These are phyloP conservation scores for Moelleriella libera DNA, from an alignment of 2,329 filamentous ascomycete species.

Conservation along the genomic window DNA sequence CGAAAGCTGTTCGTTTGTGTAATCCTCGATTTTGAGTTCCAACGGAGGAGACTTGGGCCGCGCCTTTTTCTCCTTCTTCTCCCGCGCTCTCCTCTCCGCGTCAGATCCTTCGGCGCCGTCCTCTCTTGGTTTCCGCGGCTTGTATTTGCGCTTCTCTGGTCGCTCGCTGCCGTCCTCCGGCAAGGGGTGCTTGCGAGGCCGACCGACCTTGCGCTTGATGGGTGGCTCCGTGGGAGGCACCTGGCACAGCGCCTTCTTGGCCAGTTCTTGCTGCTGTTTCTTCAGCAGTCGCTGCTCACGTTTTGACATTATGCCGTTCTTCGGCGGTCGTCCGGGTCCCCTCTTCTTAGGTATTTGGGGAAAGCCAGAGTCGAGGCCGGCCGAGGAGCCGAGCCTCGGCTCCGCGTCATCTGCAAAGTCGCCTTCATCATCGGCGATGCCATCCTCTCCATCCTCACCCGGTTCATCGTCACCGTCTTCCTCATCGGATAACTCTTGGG, in stretches of 20 bases:
- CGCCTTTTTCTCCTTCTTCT: slow-evolving; percentile 46
- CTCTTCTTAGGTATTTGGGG: slow-evolving; percentile 47
- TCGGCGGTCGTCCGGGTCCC: slow-evolving; percentile 67
- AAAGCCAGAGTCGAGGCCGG: slow-evolving; percentile 20
- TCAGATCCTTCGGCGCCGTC: slow-evolving; percentile 41
- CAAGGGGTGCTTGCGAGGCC: slow-evolving; percentile 48
- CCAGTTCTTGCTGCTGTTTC: slow-evolving; percentile 34
- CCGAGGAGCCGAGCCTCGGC: slow-evolving; percentile 14
- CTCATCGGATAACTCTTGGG: slow-evolving; percentile 24
- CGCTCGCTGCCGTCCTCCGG: slow-evolving; percentile 39
- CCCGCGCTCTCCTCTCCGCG: slow-evolving; percentile 37
- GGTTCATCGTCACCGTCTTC: slow-evolving; percentile 19
- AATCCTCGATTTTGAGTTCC: slow-evolving; percentile 38
- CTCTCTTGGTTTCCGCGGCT: slow-evolving; percentile 44
- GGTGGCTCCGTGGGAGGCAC: slow-evolving; percentile 32
- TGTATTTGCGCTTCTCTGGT: slow-evolving; percentile 53
- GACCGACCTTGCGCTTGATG: slow-evolving; percentile 50
- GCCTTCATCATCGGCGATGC: slow-evolving; percentile 7
- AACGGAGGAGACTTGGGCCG: slow-evolving; percentile 46
- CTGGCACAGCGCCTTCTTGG: slow-evolving; percentile 36
- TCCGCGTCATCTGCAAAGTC: slow-evolving; percentile 7
- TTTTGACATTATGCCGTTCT: slow-evolving; percentile 75
- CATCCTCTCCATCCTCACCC: slow-evolving; percentile 9
- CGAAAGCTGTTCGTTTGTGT: slow-evolving; percentile 41
- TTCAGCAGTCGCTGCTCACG: slow-evolving; percentile 52